A percentile compares a stretch with the other conserved stretches of the same genome.
Evolutionary conservation across 495 filamentous ascomycete species (phyloP).

Genomic region (Halenospora varia): DNA sequence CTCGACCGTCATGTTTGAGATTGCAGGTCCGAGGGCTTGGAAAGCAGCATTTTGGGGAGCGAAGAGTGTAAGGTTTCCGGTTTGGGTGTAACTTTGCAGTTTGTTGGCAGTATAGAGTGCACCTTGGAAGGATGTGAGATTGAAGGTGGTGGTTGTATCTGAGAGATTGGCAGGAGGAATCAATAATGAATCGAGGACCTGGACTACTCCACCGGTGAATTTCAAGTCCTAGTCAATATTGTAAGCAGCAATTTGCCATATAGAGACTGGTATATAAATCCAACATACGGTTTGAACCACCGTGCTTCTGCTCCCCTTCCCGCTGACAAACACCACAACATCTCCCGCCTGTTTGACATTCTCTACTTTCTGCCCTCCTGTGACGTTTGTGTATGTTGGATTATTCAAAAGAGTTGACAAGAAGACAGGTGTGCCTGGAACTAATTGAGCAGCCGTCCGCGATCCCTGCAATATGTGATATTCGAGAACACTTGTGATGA

Average conservation of each 20-base stretch:
- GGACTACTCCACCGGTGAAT: constrained; percentile 61
- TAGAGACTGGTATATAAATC: too few relatives aligned
- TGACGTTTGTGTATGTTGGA: constrained; percentile 36
- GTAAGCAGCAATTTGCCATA: too few relatives aligned
- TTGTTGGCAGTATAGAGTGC: constrained; percentile 46
- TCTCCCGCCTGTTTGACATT: constrained; percentile 28
- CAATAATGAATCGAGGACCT: constrained; percentile 59
- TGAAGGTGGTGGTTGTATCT: constrained; percentile 41
- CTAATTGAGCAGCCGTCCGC: constrained; percentile 37
- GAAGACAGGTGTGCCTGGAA: constrained; percentile 42
- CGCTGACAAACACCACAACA: constrained; percentile 36
- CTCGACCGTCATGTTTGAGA: constrained; percentile 40
- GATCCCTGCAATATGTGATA: constrained; percentile 64
- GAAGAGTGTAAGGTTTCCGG: constrained; percentile 59
- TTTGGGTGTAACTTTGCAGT: constrained; percentile 33
- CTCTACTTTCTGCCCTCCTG: constrained; percentile 37
- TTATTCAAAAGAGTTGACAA: constrained; percentile 52
- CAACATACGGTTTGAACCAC: constrained; percentile 12
- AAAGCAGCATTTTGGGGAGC: constrained; percentile 59
- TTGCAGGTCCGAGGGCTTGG: constrained; percentile 49
- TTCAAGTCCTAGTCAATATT: constrained; percentile 41
- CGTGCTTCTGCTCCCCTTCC: constrained; percentile 32
- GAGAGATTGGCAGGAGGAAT: constrained; percentile 49
- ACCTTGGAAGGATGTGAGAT: constrained; percentile 55
- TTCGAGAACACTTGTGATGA: constrained; percentile 45